phyloP scores from a whole-genome alignment of 768 basidiomycete genomes.

The Suillus variegatus region DNA sequence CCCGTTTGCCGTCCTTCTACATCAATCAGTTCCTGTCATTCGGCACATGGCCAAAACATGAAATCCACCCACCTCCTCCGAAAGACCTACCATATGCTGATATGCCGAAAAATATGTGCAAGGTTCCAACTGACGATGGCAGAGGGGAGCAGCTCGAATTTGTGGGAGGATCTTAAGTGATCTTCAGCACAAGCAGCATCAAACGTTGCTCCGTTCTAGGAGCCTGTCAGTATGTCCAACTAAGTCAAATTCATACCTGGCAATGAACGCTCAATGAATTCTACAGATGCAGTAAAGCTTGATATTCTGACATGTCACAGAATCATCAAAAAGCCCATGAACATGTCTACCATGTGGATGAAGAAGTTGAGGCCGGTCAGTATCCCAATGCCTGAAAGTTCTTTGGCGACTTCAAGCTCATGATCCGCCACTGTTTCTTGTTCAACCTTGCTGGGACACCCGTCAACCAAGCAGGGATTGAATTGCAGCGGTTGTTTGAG shows the following conservation, averaged over 20 bases:
- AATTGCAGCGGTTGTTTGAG: slow-evolving; percentile 86
- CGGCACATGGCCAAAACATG: slow-evolving; percentile 94
- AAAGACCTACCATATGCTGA: slow-evolving; percentile 89
- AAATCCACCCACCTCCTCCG: slow-evolving; percentile 93
- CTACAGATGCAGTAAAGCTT: slow-evolving; percentile 72
- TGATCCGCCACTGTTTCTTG: slow-evolving; percentile 90
- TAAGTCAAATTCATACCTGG: neutral
- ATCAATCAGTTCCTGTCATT: slow-evolving; percentile 69
- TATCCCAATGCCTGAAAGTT: slow-evolving; percentile 83
- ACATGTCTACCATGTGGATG: slow-evolving; percentile 78
- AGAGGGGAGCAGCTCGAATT: slow-evolving; percentile 82
- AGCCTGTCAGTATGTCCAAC: slow-evolving; percentile 82
- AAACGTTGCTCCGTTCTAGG: slow-evolving; percentile 83
- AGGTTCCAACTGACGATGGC: slow-evolving; percentile 60
- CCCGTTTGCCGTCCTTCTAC: slow-evolving; percentile 73
- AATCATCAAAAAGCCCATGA: slow-evolving; percentile 94
- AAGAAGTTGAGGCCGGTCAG: slow-evolving; percentile 77
- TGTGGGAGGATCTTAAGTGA: slow-evolving; percentile 76
- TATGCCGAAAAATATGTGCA: slow-evolving; percentile 66
- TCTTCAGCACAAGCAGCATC: slow-evolving; percentile 79
- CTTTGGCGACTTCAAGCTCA: slow-evolving; percentile 88
- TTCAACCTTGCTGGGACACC: slow-evolving; percentile 90
- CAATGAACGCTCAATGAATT: neutral
- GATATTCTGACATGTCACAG: slow-evolving; percentile 84
- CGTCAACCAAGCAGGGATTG: slow-evolving; percentile 84